Percentiles rank a stretch among this genome's conserved stretches.
Conservation (phyloP, 345 rosid species). For the Raphanus sativus region DNA sequence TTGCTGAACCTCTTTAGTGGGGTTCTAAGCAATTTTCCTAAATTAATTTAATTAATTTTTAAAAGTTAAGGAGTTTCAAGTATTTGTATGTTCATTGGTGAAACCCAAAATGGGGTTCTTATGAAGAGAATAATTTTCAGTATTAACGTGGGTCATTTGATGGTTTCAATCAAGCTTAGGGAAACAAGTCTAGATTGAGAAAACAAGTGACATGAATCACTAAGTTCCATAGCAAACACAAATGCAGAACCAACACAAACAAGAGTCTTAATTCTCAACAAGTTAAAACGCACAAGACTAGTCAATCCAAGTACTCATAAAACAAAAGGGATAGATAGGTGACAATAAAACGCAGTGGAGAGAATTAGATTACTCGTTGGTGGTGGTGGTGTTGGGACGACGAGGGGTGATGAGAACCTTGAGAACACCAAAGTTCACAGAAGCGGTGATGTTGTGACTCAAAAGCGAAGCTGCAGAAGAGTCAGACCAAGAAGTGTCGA, state of each 20-base stretch:
- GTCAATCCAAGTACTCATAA: background rate
- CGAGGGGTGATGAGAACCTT: background rate
- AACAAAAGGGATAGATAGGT: background rate
- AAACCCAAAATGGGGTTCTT: no score
- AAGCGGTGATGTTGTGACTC: background rate
- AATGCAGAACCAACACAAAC: background rate
- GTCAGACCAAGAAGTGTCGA: background rate
- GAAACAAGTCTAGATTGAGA: background rate
- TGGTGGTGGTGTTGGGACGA: background rate
- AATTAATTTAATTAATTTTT: no score
- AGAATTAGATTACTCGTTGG: background rate
- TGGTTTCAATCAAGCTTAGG: background rate
- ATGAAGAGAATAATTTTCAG: background rate
- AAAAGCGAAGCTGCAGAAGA: background rate
- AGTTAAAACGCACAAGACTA: background rate
- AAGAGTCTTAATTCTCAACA: background rate
- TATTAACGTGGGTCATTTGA: background rate
- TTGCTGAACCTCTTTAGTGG: no score
- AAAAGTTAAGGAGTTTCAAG: no score
- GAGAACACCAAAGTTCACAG: conserved; percentile 10
- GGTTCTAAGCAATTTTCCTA: no score
- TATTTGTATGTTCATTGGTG: no score
- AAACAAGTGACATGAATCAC: background rate
- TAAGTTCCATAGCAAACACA: background rate
- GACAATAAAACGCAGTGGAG: background rate